Conservation (phyloP, 495 filamentous ascomycete species). For the Pyrenula massariospora region DNA sequence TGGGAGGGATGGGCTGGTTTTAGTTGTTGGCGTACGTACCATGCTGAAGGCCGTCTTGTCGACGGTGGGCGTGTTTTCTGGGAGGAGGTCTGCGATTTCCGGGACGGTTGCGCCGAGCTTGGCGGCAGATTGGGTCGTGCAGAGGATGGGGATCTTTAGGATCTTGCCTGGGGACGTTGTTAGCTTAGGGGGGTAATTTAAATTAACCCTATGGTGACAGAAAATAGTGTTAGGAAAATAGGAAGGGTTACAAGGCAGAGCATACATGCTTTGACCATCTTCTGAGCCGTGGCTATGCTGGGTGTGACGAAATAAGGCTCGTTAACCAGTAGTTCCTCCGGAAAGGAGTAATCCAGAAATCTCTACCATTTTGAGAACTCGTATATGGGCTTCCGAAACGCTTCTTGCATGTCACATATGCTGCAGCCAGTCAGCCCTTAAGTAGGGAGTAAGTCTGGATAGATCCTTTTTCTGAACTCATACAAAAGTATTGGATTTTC, state of each 20-base stretch:
- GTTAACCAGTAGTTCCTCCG: no score
- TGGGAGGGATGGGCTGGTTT: not conserved
- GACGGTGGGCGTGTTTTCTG: slow-evolving; percentile 36
- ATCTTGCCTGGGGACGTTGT: slow-evolving; percentile 35
- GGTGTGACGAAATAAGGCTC: slow-evolving; percentile 1
- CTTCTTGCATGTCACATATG: slow-evolving; percentile 93
- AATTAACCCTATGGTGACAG: no score
- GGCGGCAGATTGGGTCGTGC: slow-evolving; percentile 70
- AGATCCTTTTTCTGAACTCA: no score
- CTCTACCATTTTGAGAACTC: slow-evolving; percentile 78
- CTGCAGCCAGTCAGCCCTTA: slow-evolving; percentile 27
- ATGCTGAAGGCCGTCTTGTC: slow-evolving; percentile 93
- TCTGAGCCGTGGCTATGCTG: slow-evolving; percentile 34
- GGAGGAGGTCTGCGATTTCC: slow-evolving; percentile 43
- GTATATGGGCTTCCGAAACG: slow-evolving; percentile 70
- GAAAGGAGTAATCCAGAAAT: no score
- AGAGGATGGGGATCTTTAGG: slow-evolving; percentile 66
- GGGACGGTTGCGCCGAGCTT: slow-evolving; percentile 68
- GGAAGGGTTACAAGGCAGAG: not conserved
- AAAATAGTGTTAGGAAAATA: not conserved
- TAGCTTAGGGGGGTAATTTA: no score
- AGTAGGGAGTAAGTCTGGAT: no score
- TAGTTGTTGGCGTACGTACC: no score
- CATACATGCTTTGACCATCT: slow-evolving; percentile 36
- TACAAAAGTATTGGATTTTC: not conserved